These are phyloP conservation scores for Pichia insulana DNA, from an alignment of 805 yeast species.

Conservation along the genomic window DNA sequence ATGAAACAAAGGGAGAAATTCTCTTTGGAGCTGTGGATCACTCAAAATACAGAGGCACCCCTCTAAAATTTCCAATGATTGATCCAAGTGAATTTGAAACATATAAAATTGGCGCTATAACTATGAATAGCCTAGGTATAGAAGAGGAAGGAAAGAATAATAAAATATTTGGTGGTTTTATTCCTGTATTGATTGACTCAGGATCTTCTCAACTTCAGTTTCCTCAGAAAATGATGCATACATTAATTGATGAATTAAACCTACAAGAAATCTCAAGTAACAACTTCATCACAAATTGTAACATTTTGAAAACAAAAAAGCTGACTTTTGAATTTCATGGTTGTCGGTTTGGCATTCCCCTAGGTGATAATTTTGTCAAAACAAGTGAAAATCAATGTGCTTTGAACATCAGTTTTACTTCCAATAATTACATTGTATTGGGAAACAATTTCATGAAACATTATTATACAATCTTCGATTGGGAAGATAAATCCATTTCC, in stretches of 20 bases:
- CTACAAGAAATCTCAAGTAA: neutral
- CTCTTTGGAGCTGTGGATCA: constrained; percentile 69
- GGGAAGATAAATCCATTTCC: neutral
- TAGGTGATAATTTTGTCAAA: neutral
- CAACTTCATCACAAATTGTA: neutral
- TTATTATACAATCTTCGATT: neutral
- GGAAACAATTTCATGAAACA: neutral
- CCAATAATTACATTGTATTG: constrained; percentile 6
- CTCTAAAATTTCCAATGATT: constrained; percentile 42
- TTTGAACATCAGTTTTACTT: neutral
- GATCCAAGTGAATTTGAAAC: constrained; percentile 23
- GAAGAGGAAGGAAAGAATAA: neutral
- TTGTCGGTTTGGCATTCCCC: neutral
- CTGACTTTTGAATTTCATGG: neutral
- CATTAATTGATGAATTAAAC: neutral
- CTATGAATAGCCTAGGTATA: constrained; percentile 2
- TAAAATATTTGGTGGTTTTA: neutral
- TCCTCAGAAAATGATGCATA: neutral
- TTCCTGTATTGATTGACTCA: neutral
- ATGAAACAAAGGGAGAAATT: constrained; percentile 42
- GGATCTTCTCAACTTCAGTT: neutral
- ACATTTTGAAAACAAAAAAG: neutral
- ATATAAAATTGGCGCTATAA: constrained; percentile 33
- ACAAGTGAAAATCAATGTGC: no score
- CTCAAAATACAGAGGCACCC: constrained; percentile 46